Evolutionary conservation across 495 filamentous ascomycete species (phyloP).

Genomic region (Penicillium turbatum): DNA sequence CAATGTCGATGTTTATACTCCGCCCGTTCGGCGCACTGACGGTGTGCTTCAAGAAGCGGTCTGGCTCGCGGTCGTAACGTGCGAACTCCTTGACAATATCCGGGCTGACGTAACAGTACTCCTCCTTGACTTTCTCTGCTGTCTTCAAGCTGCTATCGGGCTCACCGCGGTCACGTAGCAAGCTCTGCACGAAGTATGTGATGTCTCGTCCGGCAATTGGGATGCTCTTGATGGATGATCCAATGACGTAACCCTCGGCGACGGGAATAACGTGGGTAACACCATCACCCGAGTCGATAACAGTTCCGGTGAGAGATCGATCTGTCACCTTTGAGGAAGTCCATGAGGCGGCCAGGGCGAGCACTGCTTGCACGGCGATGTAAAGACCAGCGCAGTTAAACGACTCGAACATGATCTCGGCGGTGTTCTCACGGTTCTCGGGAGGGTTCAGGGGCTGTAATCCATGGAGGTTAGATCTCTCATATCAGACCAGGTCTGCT

Average conservation of each 20-base stretch:
- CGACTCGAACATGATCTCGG: slow-evolving; percentile 99
- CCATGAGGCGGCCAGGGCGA: slow-evolving; percentile 95
- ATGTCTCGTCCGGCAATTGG: slow-evolving; percentile 96
- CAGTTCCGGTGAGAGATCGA: slow-evolving; percentile 93
- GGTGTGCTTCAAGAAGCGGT: slow-evolving; percentile 82
- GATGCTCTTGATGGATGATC: slow-evolving; percentile 97
- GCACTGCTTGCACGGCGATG: slow-evolving; percentile 96
- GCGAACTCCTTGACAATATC: slow-evolving; percentile 98
- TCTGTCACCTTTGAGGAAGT: slow-evolving; percentile 97
- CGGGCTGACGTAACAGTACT: slow-evolving; percentile 95
- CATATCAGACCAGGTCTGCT: background rate
- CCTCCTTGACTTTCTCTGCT: slow-evolving; percentile 94
- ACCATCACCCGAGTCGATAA: slow-evolving; percentile 96
- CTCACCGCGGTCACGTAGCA: slow-evolving; percentile 93
- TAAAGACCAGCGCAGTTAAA: slow-evolving; percentile 99
- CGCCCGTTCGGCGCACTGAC: slow-evolving; percentile 84
- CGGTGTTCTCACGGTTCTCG: slow-evolving; percentile 97
- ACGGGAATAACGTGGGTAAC: slow-evolving; percentile 99
- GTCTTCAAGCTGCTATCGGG: slow-evolving; percentile 96
- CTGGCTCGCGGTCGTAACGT: slow-evolving; percentile 85
- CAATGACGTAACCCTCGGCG: slow-evolving; percentile 97
- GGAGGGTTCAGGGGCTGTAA: slow-evolving; percentile 89
- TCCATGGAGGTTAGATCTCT: slow-evolving; percentile 10
- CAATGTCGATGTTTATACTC: slow-evolving; percentile 81
- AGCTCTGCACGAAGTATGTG: slow-evolving; percentile 94